These are phyloP conservation scores for Aureobasidium subglaciale DNA, from an alignment of 2,329 filamentous ascomycete genomes.

Conservation along the genomic window DNA sequence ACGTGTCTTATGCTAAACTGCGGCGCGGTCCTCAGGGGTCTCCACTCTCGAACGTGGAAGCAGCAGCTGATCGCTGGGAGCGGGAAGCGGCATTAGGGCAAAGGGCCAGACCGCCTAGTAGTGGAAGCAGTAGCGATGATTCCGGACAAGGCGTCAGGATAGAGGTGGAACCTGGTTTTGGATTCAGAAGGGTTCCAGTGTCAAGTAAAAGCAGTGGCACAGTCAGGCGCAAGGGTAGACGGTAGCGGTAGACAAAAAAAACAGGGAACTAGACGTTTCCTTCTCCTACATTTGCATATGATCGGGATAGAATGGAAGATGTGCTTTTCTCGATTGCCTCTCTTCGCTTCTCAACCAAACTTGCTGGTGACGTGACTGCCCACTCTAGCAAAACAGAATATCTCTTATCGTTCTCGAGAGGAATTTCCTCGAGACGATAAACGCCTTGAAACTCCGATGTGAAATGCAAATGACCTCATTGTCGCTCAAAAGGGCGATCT, in stretches of 20 bases:
- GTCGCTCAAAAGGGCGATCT: slow-evolving; percentile 3
- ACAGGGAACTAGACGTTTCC: not conserved
- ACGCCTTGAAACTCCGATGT: slow-evolving; percentile 9
- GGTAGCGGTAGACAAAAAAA: not conserved
- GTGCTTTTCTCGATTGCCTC: not conserved
- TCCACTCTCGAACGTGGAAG: slow-evolving; percentile 10
- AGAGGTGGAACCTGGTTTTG: slow-evolving; percentile 14
- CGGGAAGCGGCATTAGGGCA: not conserved
- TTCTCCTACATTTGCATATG: not conserved
- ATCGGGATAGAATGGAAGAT: not conserved
- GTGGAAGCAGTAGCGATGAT: slow-evolving; percentile 17
- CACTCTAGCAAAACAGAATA: too few relatives aligned
- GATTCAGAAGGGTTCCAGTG: slow-evolving; percentile 14
- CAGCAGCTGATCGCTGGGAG: not conserved
- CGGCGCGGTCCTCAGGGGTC: slow-evolving; percentile 22
- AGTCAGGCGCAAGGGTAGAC: slow-evolving; percentile 16
- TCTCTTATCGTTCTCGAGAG: too few relatives aligned
- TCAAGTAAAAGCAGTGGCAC: slow-evolving; percentile 13
- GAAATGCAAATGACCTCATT: slow-evolving; percentile 1
- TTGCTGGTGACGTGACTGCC: too few relatives aligned
- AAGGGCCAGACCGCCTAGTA: slow-evolving; percentile 7
- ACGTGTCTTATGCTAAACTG: slow-evolving; percentile 28
- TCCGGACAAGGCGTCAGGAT: slow-evolving; percentile 14
- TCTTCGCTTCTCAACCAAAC: not conserved
- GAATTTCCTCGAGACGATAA: too few relatives aligned